These are phyloP conservation scores for Coix lacrymajobi DNA, from an alignment of 176 grass and related monocot genomes.

Conservation along the genomic window DNA sequence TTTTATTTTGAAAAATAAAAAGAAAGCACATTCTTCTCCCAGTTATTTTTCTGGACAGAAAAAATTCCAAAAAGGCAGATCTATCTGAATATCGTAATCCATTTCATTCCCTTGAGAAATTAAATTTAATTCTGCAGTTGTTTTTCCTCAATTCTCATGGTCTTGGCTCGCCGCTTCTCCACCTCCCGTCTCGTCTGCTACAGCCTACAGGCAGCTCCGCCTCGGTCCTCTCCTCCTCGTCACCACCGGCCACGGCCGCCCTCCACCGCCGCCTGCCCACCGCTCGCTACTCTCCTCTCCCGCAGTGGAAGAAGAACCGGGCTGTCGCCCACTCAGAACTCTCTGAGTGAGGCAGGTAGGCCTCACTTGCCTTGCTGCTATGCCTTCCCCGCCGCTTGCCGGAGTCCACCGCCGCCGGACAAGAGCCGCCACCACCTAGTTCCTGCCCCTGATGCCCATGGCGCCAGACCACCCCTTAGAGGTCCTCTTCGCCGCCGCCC, in stretches of 20 bases:
- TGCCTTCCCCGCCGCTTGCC: constrained; percentile 9
- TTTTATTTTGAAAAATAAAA: neutral
- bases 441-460: neutral
- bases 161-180: constrained; percentile 35
- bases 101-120: neutral
- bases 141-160: neutral
- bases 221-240: neutral
- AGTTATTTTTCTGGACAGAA: neutral
- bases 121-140: neutral
- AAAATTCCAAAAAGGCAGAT: neutral
- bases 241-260: neutral
- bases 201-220: neutral
- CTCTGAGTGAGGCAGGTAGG: neutral
- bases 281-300: neutral
- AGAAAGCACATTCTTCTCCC: neutral
- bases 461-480: constrained; percentile 33
- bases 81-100: neutral
- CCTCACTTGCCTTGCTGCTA: neutral
- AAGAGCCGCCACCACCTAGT: neutral
- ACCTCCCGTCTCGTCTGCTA: constrained; percentile 13
- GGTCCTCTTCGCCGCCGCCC: constrained; percentile 24
- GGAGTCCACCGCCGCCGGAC: neutral
- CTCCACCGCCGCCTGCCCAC: neutral
- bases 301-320: neutral
- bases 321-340: neutral